A percentile compares a stretch with the other conserved stretches of the same genome.
phyloP scores from a whole-genome alignment of 306 rosid genomes.

The Begonia peltatifolia region DNA sequence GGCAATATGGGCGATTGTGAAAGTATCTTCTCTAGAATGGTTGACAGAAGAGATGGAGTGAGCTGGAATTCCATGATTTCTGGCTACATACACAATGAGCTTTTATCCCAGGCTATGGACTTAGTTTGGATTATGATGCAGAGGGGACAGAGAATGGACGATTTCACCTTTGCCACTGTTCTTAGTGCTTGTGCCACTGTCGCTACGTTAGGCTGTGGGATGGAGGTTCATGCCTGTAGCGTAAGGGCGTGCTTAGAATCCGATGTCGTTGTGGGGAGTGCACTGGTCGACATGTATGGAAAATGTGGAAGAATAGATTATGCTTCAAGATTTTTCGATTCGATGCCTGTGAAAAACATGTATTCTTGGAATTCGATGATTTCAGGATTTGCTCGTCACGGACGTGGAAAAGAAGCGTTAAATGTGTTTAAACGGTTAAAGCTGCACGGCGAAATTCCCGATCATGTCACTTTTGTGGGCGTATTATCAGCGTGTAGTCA shows the following conservation, averaged over 20 bases:
- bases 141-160: slow-evolving; percentile 67
- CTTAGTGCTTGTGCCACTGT: slow-evolving; percentile 94
- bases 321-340: slow-evolving; percentile 73
- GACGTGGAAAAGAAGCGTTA: slow-evolving; percentile 58
- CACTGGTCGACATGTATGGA: slow-evolving; percentile 78
- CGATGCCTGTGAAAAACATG: slow-evolving; percentile 57
- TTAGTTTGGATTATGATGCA: slow-evolving; percentile 82
- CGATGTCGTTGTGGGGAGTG: slow-evolving; percentile 84
- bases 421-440: slow-evolving; percentile 60
- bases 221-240: slow-evolving; percentile 84
- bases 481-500: slow-evolving; percentile 90
- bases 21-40: slow-evolving; percentile 56
- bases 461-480: slow-evolving; percentile 88
- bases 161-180: slow-evolving; percentile 81
- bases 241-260: slow-evolving; percentile 65
- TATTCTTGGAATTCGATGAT: slow-evolving; percentile 96
- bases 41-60: slow-evolving; percentile 58
- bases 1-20: slow-evolving; percentile 51
- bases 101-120: slow-evolving; percentile 61
- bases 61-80: slow-evolving; percentile 95
- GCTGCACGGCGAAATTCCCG: slow-evolving; percentile 47
- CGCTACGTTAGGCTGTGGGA: slow-evolving; percentile 72
- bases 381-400: slow-evolving; percentile 85
- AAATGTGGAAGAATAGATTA: slow-evolving; percentile 84
- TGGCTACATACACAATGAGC: slow-evolving; percentile 67